Conservation (phyloP, 768 basidiomycete genomes). For the Trametes gibbosa region DNA sequence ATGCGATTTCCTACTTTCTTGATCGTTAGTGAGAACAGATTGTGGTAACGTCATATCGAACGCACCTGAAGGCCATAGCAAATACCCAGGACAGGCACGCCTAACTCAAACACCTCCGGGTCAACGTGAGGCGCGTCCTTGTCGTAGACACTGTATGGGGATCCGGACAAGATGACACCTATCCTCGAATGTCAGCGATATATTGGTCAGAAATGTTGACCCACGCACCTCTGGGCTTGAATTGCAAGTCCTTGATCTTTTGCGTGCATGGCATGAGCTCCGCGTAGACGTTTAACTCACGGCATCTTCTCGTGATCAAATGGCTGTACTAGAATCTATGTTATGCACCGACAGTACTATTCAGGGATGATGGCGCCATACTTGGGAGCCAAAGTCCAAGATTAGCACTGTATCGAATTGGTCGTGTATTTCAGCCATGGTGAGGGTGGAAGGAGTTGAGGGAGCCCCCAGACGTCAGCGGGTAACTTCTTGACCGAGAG, state of each 20-base stretch:
- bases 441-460: not conserved
- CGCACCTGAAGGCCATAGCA: constrained; percentile 94
- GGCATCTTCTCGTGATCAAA: constrained; percentile 94
- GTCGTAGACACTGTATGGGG: constrained; percentile 98
- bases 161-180: constrained; percentile 97
- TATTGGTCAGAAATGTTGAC: not conserved
- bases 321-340: constrained; percentile 77
- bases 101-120: constrained; percentile 82
- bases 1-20: constrained; percentile 80
- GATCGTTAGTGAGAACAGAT: not conserved
- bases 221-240: constrained; percentile 86
- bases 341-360: constrained; percentile 9
- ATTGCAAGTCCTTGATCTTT: constrained; percentile 80
- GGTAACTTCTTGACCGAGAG: too few species aligned
- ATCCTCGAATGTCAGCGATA: not conserved
- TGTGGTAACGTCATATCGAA: not conserved
- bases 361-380: constrained; percentile 31
- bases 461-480: not conserved
- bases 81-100: constrained; percentile 91
- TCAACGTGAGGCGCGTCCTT: constrained; percentile 91
- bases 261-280: constrained; percentile 97
- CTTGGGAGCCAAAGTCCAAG: constrained; percentile 96
- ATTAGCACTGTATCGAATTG: constrained; percentile 96
- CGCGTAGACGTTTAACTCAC: constrained; percentile 95
- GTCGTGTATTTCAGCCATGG: constrained; percentile 88